Base-by-base conservation (phyloP, 352 stramenopile species). In the Poterioochromonas sp. region DNA sequence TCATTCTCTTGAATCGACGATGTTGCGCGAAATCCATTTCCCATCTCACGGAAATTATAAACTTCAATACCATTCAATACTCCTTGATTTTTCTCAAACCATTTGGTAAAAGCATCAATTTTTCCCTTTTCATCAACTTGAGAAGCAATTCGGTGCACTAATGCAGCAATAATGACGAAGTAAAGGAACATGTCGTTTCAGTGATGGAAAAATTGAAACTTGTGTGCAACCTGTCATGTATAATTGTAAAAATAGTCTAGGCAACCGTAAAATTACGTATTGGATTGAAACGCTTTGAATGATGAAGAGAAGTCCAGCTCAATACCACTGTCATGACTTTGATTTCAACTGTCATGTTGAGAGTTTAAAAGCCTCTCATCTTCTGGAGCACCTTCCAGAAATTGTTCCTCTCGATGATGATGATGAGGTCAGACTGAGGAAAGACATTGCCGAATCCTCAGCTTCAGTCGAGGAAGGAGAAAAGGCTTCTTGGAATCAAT, bases 81-180 rank as follows among this genome's bases (percentile, higher is more conserved):
- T 44, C 82, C 82, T 12, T 81, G 81, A 43, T 74, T 71, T 11
- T 80, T 47, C 3, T 15, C n/a, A 65, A 85, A 83, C 82, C 82
- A 85, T 35, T 22, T n/a, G 39, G 40, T 11, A 47, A 82, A 82
- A 40, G 20, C 49, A 63, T 63, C 26, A 32, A 29, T 63, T 63
- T n/a, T n/a, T n/a, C n/a, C n/a, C n/a, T n/a, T n/a, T n/a, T n/a
- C n/a, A n/a, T 53, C n/a, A n/a, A n/a, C n/a, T n/a, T n/a, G n/a
- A n/a, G n/a, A n/a, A n/a, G n/a, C n/a, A n/a, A n/a, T n/a, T n/a
- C n/a, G n/a, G n/a, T n/a, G n/a, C n/a, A n/a, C n/a, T n/a, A n/a
- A n/a, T n/a, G n/a, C n/a, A n/a, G n/a, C n/a, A n/a, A n/a, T n/a
- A n/a, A n/a, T n/a, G n/a, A n/a, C n/a, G n/a, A n/a, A n/a, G n/a